Base-by-base conservation (phyloP, 257 asterid species). In the Striga asiatica region DNA sequence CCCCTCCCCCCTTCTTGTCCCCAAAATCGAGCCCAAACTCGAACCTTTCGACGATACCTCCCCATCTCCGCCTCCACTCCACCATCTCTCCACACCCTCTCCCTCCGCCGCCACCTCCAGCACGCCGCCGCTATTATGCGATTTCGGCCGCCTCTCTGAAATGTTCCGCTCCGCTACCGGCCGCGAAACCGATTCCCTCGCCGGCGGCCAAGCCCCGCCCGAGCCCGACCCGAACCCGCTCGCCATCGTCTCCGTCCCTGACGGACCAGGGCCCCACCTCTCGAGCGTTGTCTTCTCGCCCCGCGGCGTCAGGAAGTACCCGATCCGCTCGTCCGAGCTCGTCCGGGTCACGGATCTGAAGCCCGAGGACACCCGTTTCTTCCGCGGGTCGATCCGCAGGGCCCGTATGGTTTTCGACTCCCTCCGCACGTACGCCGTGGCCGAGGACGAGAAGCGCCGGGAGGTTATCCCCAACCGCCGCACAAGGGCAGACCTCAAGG, bases 381-480 rank as follows among this genome's bases (percentile, higher is more conserved):
- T 76, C 46, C 67, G 86, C 5, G 74, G 71, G 35, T 6, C 66
- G 10, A 79, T 81, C 4, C 68, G 93, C 13, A 66, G 56, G 19
- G 84, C 96, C 3, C 66, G 98, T 37, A 73, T 83, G 92, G 50
- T 80, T 7, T 86, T 65, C 42, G 94, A 87, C 71, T 78, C 98
- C 3, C 65, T 87, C 42, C 82, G 98, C 58, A 67, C 84, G 63
- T 65, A 71, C 11, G 59, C 82, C 0, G 14, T 64, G 10, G 50
- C 58, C 5, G 84, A 77, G 60, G 85, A 82, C 17, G 94, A 81
- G 50, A 76, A 58, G 52, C 48, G 5, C 2, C 69, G 42, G 53
- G 76, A 65, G 12, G 0, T 3, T 37, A 14, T 42, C 6, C 62
- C 70, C 1, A 47, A 65, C 24, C 69, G 73, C 34, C 71, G 69